A percentile compares a stretch with the other conserved stretches of the same genome.
Evolutionary conservation across 2,329 filamentous ascomycete species (phyloP).

Genomic region (Penicillium sp.): DNA sequence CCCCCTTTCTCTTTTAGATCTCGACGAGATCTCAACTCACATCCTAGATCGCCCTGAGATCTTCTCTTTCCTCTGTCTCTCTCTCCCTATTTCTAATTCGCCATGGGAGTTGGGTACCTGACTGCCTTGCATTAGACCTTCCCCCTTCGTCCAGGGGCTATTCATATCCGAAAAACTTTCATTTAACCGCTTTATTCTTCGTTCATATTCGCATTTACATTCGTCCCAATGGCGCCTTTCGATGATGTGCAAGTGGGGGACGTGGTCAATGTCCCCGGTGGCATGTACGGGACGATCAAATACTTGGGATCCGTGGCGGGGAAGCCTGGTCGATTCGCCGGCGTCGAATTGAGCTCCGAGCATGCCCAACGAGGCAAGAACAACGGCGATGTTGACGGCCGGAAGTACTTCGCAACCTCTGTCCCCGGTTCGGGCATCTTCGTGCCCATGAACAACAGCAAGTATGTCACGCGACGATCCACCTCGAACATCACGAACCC

Average conservation of each 20-base stretch:
- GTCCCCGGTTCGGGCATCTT: conserved; percentile 88
- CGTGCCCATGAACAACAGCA: conserved; percentile 79
- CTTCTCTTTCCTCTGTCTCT: not conserved
- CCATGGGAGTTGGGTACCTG: conserved; percentile 17
- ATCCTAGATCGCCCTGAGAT: not conserved
- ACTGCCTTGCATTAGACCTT: conserved; percentile 15
- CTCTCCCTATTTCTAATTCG: conserved; percentile 3
- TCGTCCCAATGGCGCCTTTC: conserved; percentile 36
- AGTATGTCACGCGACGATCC: conserved; percentile 58
- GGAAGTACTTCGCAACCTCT: conserved; percentile 77
- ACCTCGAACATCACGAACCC: conserved; percentile 61
- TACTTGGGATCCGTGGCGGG: conserved; percentile 85
- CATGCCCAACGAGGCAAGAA: conserved; percentile 89
- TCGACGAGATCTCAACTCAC: not conserved
- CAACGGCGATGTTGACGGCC: conserved; percentile 88
- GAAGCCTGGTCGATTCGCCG: conserved; percentile 88
- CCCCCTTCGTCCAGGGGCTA: conserved; percentile 10
- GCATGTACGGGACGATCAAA: conserved; percentile 86
- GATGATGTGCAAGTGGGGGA: conserved; percentile 74
- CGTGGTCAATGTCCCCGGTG: conserved; percentile 85
- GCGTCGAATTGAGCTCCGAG: conserved; percentile 82
- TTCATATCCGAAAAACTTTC: conserved; percentile 4
- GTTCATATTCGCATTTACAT: not conserved
- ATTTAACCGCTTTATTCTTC: conserved; percentile 7
- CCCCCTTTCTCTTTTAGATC: conserved; percentile 13